A percentile compares a stretch with the other conserved stretches of the same genome.
Evolutionary conservation across 2,329 filamentous ascomycete genomes (phyloP).

Genomic region (Fusarium miscanthi): DNA sequence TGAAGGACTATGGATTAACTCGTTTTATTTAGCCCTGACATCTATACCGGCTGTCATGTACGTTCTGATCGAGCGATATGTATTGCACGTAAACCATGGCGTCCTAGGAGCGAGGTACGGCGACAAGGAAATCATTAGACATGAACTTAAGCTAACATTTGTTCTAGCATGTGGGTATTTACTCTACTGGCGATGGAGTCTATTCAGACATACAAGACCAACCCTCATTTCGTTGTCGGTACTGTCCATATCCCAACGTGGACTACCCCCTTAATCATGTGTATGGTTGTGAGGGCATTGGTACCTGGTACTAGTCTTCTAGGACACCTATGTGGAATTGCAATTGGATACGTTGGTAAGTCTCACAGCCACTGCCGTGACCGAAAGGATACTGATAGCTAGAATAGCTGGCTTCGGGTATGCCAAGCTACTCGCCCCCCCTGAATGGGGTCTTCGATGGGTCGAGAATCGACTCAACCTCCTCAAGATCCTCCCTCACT

Average conservation of each 20-base stretch:
- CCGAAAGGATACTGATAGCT: constrained; percentile 9
- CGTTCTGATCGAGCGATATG: constrained; percentile 77
- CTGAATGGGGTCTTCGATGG: constrained; percentile 88
- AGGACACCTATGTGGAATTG: constrained; percentile 86
- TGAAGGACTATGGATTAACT: constrained; percentile 13
- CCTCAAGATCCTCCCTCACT: constrained; percentile 85
- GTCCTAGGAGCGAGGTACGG: constrained; percentile 85
- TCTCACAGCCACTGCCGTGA: constrained; percentile 24
- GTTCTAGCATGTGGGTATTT: constrained; percentile 86
- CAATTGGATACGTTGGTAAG: constrained; percentile 87
- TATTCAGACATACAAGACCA: constrained; percentile 83
- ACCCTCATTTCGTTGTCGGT: constrained; percentile 78
- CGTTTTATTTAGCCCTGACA: constrained; percentile 70
- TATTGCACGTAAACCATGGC: constrained; percentile 77
- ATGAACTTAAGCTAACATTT: background rate
- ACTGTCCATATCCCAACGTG: constrained; percentile 85
- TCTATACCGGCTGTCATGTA: constrained; percentile 87
- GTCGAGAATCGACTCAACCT: constrained; percentile 90
- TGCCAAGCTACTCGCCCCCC: constrained; percentile 88
- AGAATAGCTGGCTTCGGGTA: constrained; percentile 82
- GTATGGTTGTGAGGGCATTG: constrained; percentile 79
- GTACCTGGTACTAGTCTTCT: constrained; percentile 85
- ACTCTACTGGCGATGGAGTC: constrained; percentile 86
- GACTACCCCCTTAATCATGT: constrained; percentile 84
- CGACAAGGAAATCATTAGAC: too few relatives aligned